Base-by-base conservation (phyloP, 768 basidiomycete genomes). In the Trametes cinnabarina region DNA sequence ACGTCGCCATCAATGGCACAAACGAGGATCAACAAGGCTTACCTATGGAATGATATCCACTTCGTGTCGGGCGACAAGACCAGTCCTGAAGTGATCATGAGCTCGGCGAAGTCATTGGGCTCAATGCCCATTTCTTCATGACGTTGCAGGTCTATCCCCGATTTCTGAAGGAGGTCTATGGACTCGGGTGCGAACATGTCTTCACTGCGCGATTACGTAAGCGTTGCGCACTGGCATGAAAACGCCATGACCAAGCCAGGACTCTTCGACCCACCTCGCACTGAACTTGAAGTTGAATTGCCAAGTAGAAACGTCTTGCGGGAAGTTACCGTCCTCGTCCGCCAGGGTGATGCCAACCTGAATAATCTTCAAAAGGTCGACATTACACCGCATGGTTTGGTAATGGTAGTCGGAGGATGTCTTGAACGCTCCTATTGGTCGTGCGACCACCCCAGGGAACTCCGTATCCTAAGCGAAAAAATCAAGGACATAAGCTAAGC, bases 141-240 rank as follows among this genome's bases (percentile, higher is more conserved):
- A 51, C 92, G 83, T 68, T 92, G 88, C 68, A 99, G 95, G 70
- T 99, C 94, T 70, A 98, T 88, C 19, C 97, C 97, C 4, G 94
- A 91, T 70, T 95, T 95, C 71, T 93, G 89, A 49, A 99, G 77
- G 14, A 95, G 82, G 51, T 99, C 96, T 65, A 98, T 88, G 42
- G 94, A 94, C 55, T 98, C 96, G n/a, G 94, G 96, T 12, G 94
- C 90, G 71, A 90, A 98, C 93, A 98, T 98, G 75, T 99, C 97
- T 53, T 97, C 92, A 67, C 95, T 98, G 69, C 30, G 26, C 55
- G 48, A 50, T 66, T 60, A 63, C 62, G 56, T 61, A 57, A 63
- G 60, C 64, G 41, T 51, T 28, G 4, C 23, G 10, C 37, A 34
- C 15, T 39, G 37, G n/a, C 63, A 60, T 32, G 37, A 48, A 5